phyloP scores from a whole-genome alignment of 73 alveolate genomes.

The Tetrahymena elliotti region DNA sequence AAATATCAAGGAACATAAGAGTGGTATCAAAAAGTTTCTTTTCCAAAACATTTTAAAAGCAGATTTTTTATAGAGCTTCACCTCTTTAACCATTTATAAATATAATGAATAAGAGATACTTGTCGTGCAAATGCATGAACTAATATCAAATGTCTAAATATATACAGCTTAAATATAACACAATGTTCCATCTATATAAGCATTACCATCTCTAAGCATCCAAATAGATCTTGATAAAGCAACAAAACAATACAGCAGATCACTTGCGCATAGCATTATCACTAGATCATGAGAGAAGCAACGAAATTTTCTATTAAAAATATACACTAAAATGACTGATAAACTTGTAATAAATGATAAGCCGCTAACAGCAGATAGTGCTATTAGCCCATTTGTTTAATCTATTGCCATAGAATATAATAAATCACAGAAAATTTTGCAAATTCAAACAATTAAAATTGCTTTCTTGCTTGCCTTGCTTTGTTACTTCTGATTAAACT shows the following conservation, averaged over 20 bases:
- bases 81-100: not conserved
- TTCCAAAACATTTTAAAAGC: not conserved
- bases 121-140: not conserved
- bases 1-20: not conserved
- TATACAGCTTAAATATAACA: not conserved
- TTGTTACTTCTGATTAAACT: not conserved
- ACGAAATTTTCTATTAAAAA: not conserved
- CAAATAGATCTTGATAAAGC: not conserved
- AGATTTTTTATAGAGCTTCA: not conserved
- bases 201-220: not conserved
- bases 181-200: not conserved
- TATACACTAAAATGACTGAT: not conserved
- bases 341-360: not conserved
- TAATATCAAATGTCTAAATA: not conserved
- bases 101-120: not conserved
- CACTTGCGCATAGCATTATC: not conserved
- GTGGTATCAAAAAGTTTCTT: not conserved
- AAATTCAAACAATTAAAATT: too few species aligned
- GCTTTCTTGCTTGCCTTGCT: too few species aligned
- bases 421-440: not conserved
- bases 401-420: not conserved
- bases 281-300: not conserved
- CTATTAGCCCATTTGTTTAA: not conserved
- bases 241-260: not conserved
- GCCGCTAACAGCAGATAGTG: not conserved